Conservation (phyloP, 306 rosid species). For the Adenanthera pavonina region DNA sequence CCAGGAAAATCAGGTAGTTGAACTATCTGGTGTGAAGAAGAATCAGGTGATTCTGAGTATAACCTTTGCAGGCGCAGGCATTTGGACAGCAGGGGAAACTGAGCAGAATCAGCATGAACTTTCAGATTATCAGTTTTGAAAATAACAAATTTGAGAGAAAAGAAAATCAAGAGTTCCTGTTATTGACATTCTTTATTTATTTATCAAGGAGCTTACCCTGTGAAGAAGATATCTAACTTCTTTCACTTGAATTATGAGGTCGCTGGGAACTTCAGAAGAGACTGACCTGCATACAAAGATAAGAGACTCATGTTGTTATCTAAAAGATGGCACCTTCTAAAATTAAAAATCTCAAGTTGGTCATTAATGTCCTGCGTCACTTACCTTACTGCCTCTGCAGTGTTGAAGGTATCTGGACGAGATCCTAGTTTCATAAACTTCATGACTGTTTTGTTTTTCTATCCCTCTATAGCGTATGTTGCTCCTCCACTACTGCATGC, state of each 20-base stretch:
- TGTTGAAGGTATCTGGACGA: slow-evolving; percentile 86
- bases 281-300: slow-evolving; percentile 67
- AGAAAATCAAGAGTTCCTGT: neutral
- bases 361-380: neutral
- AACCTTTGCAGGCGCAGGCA: slow-evolving; percentile 72
- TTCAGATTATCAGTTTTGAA: neutral
- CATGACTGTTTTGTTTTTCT: slow-evolving; percentile 54
- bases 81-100: slow-evolving; percentile 95
- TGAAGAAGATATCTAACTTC: slow-evolving; percentile 88
- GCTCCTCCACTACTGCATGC: slow-evolving; percentile 49
- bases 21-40: slow-evolving; percentile 62
- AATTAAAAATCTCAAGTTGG: neutral
- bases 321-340: neutral
- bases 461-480: slow-evolving; percentile 42
- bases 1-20: slow-evolving; percentile 86
- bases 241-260: slow-evolving; percentile 87
- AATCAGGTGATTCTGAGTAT: slow-evolving; percentile 70
- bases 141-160: neutral
- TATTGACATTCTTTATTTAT: slow-evolving; percentile 2
- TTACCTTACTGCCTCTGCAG: slow-evolving; percentile 81
- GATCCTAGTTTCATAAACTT: slow-evolving; percentile 99
- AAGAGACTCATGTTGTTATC: slow-evolving; percentile 15
- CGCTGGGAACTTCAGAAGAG: slow-evolving; percentile 90
- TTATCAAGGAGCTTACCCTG: slow-evolving; percentile 59
- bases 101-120: slow-evolving; percentile 46